Percentiles rank a stretch among this genome's conserved stretches.
phyloP scores from a whole-genome alignment of 2,329 filamentous ascomycete genomes.

The Claviceps arundinis region DNA sequence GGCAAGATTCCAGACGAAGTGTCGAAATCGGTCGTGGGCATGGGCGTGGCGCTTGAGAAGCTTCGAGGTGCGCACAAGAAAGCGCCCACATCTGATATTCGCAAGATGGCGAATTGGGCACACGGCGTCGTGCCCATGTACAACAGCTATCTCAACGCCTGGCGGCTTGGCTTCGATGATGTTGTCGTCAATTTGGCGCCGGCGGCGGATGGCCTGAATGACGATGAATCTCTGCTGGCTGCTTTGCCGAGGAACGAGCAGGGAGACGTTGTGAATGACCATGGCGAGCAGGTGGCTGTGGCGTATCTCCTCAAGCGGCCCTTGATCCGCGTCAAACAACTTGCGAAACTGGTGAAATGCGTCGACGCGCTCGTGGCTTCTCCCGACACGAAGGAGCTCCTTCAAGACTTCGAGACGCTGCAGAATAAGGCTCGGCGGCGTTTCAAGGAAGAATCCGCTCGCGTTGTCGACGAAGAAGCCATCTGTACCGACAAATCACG shows the following conservation, averaged over 20 bases:
- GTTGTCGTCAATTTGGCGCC: slow-evolving; percentile 87
- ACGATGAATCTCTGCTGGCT: slow-evolving; percentile 46
- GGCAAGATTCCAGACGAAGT: slow-evolving; percentile 44
- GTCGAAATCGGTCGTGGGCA: slow-evolving; percentile 80
- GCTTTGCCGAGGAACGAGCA: slow-evolving; percentile 48
- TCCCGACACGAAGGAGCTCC: slow-evolving; percentile 27
- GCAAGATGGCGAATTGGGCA: slow-evolving; percentile 68
- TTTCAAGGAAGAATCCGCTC: slow-evolving; percentile 53
- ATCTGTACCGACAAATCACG: slow-evolving; percentile 69
- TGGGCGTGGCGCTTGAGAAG: slow-evolving; percentile 82
- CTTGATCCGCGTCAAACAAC: slow-evolving; percentile 73
- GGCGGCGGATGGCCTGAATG: slow-evolving; percentile 36
- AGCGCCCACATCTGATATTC: slow-evolving; percentile 60
- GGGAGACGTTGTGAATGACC: slow-evolving; percentile 54
- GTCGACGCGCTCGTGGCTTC: slow-evolving; percentile 43
- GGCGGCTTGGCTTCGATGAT: slow-evolving; percentile 89
- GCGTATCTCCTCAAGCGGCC: slow-evolving; percentile 85
- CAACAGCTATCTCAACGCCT: slow-evolving; percentile 70
- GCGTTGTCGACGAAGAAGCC: slow-evolving; percentile 72
- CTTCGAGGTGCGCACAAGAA: slow-evolving; percentile 68
- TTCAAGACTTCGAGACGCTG: slow-evolving; percentile 50
- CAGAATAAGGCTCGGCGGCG: slow-evolving; percentile 62
- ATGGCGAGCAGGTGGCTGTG: slow-evolving; percentile 87
- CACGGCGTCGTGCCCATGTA: slow-evolving; percentile 68
- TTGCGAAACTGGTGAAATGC: slow-evolving; percentile 69